Evolutionary conservation across 352 stramenopile genomes (phyloP).

Genomic region (Phytophthora cactorum): DNA sequence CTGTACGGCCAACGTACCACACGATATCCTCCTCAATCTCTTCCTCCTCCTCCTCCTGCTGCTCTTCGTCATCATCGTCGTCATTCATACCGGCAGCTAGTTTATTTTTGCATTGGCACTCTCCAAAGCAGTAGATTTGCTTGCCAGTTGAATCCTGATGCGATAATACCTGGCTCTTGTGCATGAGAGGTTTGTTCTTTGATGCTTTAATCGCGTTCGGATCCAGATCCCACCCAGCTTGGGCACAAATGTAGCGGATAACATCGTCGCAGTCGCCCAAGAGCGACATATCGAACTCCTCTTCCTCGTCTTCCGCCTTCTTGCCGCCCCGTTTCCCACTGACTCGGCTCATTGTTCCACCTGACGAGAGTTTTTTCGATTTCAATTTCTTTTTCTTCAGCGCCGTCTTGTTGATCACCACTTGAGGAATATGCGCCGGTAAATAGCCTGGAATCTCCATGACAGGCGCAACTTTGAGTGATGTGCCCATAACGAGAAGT

Average conservation of each 20-base stretch:
- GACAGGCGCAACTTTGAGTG: constrained; percentile 96
- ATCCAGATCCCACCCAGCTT: constrained; percentile 56
- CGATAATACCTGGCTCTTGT: constrained; percentile 30
- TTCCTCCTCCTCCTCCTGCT: constrained; percentile 25
- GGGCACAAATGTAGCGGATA: constrained; percentile 67
- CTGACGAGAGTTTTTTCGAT: constrained; percentile 38
- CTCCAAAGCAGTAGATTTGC: constrained; percentile 41
- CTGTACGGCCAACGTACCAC: constrained; percentile 40
- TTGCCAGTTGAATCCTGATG: constrained; percentile 34
- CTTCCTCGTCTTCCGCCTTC: constrained; percentile 30
- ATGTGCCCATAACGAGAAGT: constrained; percentile 98
- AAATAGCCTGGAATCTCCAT: constrained; percentile 91
- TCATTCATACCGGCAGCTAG: constrained; percentile 39
- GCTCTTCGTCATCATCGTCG: constrained; percentile 15
- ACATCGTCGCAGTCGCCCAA: constrained; percentile 85
- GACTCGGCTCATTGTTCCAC: constrained; percentile 23
- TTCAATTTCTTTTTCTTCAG: constrained; percentile 81
- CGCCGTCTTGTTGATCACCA: constrained; percentile 92
- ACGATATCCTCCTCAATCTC: constrained; percentile 51
- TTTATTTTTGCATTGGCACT: constrained; percentile 63
- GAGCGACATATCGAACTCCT: constrained; percentile 84
- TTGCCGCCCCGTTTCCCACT: constrained; percentile 29
- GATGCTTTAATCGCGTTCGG: constrained; percentile 9
- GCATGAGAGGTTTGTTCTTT: constrained; percentile 23
- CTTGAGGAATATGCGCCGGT: constrained; percentile 76